Conservation (phyloP, 73 alveolate genomes). For the Tetrahymena thermophila region DNA sequence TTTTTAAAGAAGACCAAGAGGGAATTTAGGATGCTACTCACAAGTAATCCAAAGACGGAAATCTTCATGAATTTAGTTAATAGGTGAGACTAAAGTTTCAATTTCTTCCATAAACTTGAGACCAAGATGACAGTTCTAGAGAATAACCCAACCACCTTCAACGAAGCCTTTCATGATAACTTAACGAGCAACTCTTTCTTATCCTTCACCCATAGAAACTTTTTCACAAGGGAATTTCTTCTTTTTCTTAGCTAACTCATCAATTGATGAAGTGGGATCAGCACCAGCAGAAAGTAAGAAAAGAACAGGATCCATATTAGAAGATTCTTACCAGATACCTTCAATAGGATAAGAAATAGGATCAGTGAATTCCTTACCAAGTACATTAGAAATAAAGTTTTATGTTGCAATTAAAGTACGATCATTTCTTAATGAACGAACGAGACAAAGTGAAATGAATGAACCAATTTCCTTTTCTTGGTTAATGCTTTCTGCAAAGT, state of each 20-base stretch:
- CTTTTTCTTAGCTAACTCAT: slow-evolving; percentile 98
- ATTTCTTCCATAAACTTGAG: slow-evolving; percentile 93
- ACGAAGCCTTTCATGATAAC: slow-evolving; percentile 91
- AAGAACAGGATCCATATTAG: slow-evolving; percentile 88
- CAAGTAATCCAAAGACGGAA: slow-evolving; percentile 99
- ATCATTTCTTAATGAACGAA: slow-evolving; percentile 96
- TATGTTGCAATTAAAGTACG: slow-evolving; percentile 92
- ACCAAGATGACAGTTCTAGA: slow-evolving; percentile 98
- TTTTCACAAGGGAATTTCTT: slow-evolving; percentile 95
- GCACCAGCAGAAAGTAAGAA: slow-evolving; percentile 99
- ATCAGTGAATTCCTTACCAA: slow-evolving; percentile 90
- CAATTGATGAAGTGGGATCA: slow-evolving; percentile 98
- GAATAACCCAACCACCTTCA: slow-evolving; percentile 97
- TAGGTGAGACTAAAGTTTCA: slow-evolving; percentile 90
- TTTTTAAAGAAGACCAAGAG: slow-evolving; percentile 98
- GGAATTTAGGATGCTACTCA: slow-evolving; percentile 98
- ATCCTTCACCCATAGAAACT: slow-evolving; percentile 99
- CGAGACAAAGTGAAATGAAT: slow-evolving; percentile 88
- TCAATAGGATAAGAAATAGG: slow-evolving; percentile 98
- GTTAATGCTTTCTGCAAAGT: slow-evolving; percentile 84
- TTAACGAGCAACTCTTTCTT: slow-evolving; percentile 91
- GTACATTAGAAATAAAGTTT: slow-evolving; percentile 82
- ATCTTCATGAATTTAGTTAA: slow-evolving; percentile 94
- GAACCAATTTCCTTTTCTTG: slow-evolving; percentile 83
- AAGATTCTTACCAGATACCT: slow-evolving; percentile 86